phyloP scores from a whole-genome alignment of 371 early-diverging fungal species.

The Mortierella sp. region DNA sequence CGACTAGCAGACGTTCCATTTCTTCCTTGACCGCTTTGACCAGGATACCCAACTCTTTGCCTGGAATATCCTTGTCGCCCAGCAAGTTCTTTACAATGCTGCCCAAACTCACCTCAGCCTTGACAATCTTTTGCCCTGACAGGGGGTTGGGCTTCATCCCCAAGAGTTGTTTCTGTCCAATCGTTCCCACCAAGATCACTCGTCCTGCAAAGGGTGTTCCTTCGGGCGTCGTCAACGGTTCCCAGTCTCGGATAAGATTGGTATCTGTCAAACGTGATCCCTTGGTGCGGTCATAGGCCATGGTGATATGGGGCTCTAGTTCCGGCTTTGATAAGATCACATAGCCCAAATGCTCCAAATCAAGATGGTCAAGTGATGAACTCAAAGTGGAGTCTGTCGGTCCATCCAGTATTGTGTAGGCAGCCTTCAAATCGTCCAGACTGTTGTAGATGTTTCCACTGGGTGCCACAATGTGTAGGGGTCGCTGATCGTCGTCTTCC shows the following conservation, averaged over 20 bases:
- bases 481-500: conserved; percentile 1
- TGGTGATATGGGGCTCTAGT: conserved; percentile 25
- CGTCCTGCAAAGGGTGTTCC: conserved; percentile 4
- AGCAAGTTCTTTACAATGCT: conserved; percentile 22
- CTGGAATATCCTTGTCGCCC: conserved; percentile 16
- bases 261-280: conserved; percentile 32
- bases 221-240: not conserved
- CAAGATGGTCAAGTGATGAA: not conserved
- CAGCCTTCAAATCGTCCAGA: conserved; percentile 10
- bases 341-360: conserved; percentile 28
- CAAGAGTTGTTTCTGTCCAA: conserved; percentile 30
- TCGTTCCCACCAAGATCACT: conserved; percentile 38
- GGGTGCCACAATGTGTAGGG: conserved; percentile 25
- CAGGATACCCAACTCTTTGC: conserved; percentile 20
- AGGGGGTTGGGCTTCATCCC: conserved; percentile 28
- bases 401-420: not conserved
- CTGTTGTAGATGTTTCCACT: conserved; percentile 26
- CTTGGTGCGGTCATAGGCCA: conserved; percentile 42
- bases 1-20: conserved; percentile 37
- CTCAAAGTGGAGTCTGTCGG: not conserved
- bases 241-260: conserved; percentile 24
- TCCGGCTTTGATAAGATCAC: conserved; percentile 7
- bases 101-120: conserved; percentile 33
- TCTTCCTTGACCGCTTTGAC: conserved; percentile 27
- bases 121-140: not conserved